Percentiles rank a stretch among this genome's conserved stretches.
phyloP scores from a whole-genome alignment of 495 filamentous ascomycete genomes.

The Xylaria bambusicola region DNA sequence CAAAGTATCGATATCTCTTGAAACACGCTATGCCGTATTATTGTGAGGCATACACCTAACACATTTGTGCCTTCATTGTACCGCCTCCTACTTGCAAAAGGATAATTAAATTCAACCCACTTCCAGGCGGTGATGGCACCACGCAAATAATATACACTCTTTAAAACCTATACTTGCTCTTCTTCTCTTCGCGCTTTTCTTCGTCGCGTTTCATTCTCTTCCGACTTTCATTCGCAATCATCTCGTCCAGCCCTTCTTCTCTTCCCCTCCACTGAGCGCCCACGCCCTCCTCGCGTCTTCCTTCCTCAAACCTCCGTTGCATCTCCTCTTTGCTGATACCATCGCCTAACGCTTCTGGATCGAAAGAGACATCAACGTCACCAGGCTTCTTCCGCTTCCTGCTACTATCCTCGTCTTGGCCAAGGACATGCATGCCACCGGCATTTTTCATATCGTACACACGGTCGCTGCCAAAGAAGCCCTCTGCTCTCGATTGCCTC shows the following conservation, averaged over 20 bases:
- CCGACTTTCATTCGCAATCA: conserved; percentile 92
- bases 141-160: not conserved
- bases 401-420: conserved; percentile 72
- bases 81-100: not conserved
- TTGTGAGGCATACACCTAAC: too few relatives aligned
- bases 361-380: conserved; percentile 89
- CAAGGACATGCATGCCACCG: conserved; percentile 62
- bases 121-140: not conserved
- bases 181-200: conserved; percentile 61
- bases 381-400: conserved; percentile 93
- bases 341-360: conserved; percentile 76
- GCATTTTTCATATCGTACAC: conserved; percentile 74
- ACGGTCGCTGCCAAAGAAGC: conserved; percentile 94
- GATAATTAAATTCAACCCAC: not conserved
- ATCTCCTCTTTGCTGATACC: conserved; percentile 67
- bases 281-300: conserved; percentile 67
- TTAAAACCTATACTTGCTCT: conserved; percentile 36
- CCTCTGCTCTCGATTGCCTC: conserved; percentile 75
- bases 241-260: conserved; percentile 91
- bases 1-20: too few relatives aligned
- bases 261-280: conserved; percentile 75
- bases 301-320: conserved; percentile 68
- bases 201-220: conserved; percentile 87
- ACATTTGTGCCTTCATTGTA: not conserved
- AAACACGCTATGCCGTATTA: too few relatives aligned